Conservation (phyloP, 805 yeast species). For the Yarrowia deformans region DNA sequence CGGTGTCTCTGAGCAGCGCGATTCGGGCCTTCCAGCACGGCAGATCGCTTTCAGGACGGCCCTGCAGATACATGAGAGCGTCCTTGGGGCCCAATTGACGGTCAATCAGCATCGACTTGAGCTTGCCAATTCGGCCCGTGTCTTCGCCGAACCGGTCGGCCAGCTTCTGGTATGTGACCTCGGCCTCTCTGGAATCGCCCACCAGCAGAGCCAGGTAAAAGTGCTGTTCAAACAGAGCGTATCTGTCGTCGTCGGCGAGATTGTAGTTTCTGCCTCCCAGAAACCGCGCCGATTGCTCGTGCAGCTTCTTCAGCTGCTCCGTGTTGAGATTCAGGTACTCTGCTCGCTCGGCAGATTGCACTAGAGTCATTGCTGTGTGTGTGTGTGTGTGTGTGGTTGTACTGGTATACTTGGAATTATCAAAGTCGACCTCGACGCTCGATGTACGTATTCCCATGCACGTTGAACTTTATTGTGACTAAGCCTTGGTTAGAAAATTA, state of each 20-base stretch:
- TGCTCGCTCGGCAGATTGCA: slow-evolving; percentile 15
- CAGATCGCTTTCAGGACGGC: slow-evolving; percentile 48
- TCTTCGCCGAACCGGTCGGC: slow-evolving; percentile 68
- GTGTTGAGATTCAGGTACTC: slow-evolving; percentile 61
- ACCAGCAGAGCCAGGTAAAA: slow-evolving; percentile 69
- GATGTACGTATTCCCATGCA: slow-evolving; percentile 17
- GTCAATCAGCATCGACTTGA: slow-evolving; percentile 65
- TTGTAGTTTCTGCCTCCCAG: slow-evolving; percentile 50
- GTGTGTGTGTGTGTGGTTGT: background rate
- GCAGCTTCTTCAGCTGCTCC: slow-evolving; percentile 54
- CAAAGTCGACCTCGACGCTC: background rate
- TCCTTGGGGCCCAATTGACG: slow-evolving; percentile 56
- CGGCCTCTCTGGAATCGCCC: slow-evolving; percentile 76
- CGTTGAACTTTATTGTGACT: background rate
- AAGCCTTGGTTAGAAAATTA: background rate
- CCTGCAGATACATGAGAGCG: slow-evolving; percentile 53
- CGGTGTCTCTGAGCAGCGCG: slow-evolving; percentile 46
- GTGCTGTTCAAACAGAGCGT: slow-evolving; percentile 70
- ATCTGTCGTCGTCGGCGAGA: slow-evolving; percentile 55
- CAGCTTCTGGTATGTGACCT: slow-evolving; percentile 65
- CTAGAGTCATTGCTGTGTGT: slow-evolving; percentile 12
- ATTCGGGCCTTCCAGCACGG: slow-evolving; percentile 49
- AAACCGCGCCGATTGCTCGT: slow-evolving; percentile 53
- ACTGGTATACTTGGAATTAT: too few relatives aligned
- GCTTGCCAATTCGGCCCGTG: slow-evolving; percentile 63